Base-by-base conservation (phyloP, 176 grass and related monocot genomes). In the Ampelocalamus luodianensis region DNA sequence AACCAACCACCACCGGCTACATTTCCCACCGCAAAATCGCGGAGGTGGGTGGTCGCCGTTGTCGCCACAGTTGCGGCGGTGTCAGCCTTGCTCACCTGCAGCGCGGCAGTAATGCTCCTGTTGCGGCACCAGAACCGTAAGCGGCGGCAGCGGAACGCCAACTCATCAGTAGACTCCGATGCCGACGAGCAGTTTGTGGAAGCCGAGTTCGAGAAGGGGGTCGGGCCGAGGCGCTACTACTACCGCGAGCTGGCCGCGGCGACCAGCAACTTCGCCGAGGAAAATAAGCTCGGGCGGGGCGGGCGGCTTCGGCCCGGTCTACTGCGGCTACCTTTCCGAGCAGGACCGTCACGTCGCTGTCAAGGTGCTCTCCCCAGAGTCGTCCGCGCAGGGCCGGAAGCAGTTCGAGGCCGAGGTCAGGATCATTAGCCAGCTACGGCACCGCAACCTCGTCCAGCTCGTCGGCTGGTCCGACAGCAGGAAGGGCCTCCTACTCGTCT, bases 401-500 rank as follows among this genome's bases (percentile, higher is more conserved):
- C 14, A 51, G 49, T 51, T 51, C 49, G 49, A 51, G 14, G 49
- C 49, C 4, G 49, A 51, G 49, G 49, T 51, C 4, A 51, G 49
- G 49, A 16, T 51, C 15, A 51, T 51, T 5, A 51, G 49, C 49
- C 49, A 16, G 49, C 49, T 51, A 4, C 14, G 15, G 49, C 49
- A 51, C 15, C 49, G 49, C 49, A 51, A 51, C 49, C 49, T 51
- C 15, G 49, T 51, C 14, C 49, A 51, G 49, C 49, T 51, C 14
- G 14, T 51, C 14, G 49, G 49, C 49, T 51, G 49, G 49, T 51
- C 14, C 84, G 23, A 50, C 16, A 3, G 79, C 5, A 26, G 59
- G 17, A 53, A 87, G 29, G 71, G 50, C 16, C 39, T 83, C 68
- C 77, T 74, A 2, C 71, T 34, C 32, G 32, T 34, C 32, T 34